Evolutionary conservation across 352 stramenopile genomes (phyloP).

Genomic region (Globisporangium rhizosaccharum): DNA sequence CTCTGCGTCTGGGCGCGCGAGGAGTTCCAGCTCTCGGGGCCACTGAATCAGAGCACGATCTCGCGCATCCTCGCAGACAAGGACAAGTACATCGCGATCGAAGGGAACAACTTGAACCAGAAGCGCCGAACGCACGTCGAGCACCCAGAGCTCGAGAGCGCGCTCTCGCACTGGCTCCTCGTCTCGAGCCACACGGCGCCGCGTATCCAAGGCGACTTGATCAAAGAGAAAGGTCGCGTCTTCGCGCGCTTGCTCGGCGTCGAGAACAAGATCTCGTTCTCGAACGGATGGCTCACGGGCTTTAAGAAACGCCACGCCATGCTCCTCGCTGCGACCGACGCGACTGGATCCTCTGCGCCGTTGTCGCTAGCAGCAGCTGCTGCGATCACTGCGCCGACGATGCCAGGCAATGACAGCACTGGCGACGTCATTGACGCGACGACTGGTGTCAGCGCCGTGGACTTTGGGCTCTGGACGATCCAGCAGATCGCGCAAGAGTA

Average conservation of each 20-base stretch:
- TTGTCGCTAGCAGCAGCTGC: background rate
- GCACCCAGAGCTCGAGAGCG: conserved; percentile 20
- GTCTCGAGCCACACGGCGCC: conserved; percentile 18
- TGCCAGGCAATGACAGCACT: no score
- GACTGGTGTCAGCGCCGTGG: background rate
- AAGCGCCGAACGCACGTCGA: conserved; percentile 20
- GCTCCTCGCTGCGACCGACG: conserved; percentile 2
- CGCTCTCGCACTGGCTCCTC: conserved; percentile 24
- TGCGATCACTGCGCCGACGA: background rate
- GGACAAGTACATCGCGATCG: conserved; percentile 20
- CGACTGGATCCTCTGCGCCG: background rate
- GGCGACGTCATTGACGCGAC: no score
- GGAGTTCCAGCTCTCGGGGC: conserved; percentile 16
- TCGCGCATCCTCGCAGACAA: conserved; percentile 22
- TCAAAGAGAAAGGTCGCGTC: conserved; percentile 24
- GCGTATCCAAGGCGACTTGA: conserved; percentile 21
- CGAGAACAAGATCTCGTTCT: conserved; percentile 25
- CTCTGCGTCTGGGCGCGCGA: conserved; percentile 23
- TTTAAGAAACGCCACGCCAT: conserved; percentile 25
- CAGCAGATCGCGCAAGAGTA: conserved; percentile 11
- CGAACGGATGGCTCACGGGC: conserved; percentile 24
- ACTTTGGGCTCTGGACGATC: conserved; percentile 6
- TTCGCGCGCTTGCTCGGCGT: conserved; percentile 18
- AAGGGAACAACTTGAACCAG: conserved; percentile 14
- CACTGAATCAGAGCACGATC: conserved; percentile 21